Base-by-base conservation (phyloP, 352 stramenopile species). In the Plasmopara viticola region DNA sequence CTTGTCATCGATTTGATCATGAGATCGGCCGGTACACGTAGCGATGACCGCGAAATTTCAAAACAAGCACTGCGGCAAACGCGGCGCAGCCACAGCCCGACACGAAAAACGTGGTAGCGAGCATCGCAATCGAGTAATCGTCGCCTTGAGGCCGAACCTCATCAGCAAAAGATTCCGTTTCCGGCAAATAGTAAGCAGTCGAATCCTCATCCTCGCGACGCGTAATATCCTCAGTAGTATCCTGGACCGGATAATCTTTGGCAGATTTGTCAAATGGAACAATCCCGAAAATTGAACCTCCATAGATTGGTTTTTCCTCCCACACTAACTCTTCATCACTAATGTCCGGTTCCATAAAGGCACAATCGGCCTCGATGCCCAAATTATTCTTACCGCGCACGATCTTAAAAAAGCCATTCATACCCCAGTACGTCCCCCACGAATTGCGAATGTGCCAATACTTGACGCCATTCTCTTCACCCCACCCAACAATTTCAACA, bases 371-470 rank as follows among this genome's bases (percentile, higher is more conserved):
- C 46, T 98, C 91, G 29, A 98, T 95, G 5, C 78, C 85, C 7
- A 97, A 65, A 56, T 96, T 95, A 86, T 97, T 97, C 18, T 78
- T 86, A 28, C 93, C 93, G 12, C 86, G 79, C 29, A 94, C 72
- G 56, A 99, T 90, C 60, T 96, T 89, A 70, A 98, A 97, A 62
- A 95, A 99, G 33, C 95, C 96, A 52, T 97, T 95, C 82, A 98
- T 95, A 29, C 95, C 95, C 94, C 94, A 98, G 60, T 89, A 90
- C 10, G 72, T 90, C 35, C 95, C 95, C 92, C 96, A 82, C 59
- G 87, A 88, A 85, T 99, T 97, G 52, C 96, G 90, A 31, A 97
- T 76, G 70, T 98, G 94, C 95, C 95, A 99, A 73, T 97, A 99
- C 72, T 96, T 94, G 56, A 92, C 64, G 56, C 87, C 74, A 49